Conservation (phyloP, 805 yeast species). For the Citeromyces matritensis region DNA sequence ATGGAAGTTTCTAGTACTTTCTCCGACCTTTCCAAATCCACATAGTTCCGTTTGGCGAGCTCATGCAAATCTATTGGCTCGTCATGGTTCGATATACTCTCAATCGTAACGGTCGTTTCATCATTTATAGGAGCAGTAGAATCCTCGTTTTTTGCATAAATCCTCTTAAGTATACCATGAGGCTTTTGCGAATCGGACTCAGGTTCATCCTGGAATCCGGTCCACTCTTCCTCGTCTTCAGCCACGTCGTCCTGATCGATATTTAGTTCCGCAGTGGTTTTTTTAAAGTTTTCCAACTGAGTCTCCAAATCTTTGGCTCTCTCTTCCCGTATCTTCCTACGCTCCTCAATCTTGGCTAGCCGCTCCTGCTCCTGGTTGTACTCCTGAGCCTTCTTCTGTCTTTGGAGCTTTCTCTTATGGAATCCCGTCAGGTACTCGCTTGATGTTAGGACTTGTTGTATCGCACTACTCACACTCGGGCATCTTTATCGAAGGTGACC, state of each 20-base stretch:
- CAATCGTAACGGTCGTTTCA: conserved; percentile 38
- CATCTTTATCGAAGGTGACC: conserved; percentile 68
- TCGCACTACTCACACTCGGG: conserved; percentile 29
- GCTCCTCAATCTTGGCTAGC: conserved; percentile 56
- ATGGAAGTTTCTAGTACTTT: conserved; percentile 63
- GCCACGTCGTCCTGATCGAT: not conserved
- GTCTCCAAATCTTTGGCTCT: conserved; percentile 49
- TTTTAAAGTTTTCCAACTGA: conserved; percentile 44
- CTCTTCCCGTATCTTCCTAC: conserved; percentile 59
- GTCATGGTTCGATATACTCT: conserved; percentile 33
- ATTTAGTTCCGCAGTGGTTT: conserved; percentile 1
- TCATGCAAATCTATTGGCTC: conserved; percentile 17
- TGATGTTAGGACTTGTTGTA: conserved; percentile 2
- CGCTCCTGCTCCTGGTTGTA: conserved; percentile 67
- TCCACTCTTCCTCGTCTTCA: conserved; percentile 19
- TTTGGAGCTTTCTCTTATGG: conserved; percentile 80
- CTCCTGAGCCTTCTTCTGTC: conserved; percentile 77
- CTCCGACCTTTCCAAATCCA: conserved; percentile 52
- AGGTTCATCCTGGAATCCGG: conserved; percentile 19
- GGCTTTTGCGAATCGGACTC: conserved; percentile 9
- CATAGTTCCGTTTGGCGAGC: conserved; percentile 51
- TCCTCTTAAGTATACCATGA: conserved; percentile 1
- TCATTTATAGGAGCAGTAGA: conserved; percentile 21
- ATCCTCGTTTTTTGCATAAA: not conserved
- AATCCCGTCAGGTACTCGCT: conserved; percentile 83